phyloP scores from a whole-genome alignment of 2,329 filamentous ascomycete species.

The Colletotrichum ledebouriae region DNA sequence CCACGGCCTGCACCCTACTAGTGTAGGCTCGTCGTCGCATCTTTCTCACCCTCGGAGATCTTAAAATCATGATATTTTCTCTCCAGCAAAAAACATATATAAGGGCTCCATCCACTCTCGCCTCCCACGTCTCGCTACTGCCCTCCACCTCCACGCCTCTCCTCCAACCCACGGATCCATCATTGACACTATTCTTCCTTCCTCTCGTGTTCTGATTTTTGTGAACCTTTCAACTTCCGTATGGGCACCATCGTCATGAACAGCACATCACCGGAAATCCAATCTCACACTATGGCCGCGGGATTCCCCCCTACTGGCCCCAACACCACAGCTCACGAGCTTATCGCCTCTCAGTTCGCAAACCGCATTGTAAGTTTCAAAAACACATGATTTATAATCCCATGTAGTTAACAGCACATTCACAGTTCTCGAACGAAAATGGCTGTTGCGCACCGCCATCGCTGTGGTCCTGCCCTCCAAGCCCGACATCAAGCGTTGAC shows the following conservation, averaged over 20 bases:
- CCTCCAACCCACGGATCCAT: slow-evolving; percentile 25
- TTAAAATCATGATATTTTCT: slow-evolving; percentile 21
- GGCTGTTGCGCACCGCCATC: slow-evolving; percentile 37
- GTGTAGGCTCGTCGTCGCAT: slow-evolving; percentile 17
- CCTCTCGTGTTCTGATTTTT: background rate
- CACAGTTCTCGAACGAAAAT: slow-evolving; percentile 29
- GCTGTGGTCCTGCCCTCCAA: slow-evolving; percentile 35
- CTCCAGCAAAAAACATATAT: slow-evolving; percentile 17
- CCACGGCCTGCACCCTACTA: slow-evolving; percentile 2
- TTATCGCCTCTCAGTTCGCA: slow-evolving; percentile 41
- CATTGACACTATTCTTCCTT: background rate
- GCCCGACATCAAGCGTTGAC: slow-evolving; percentile 38
- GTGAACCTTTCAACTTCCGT: slow-evolving; percentile 6
- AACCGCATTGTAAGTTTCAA: slow-evolving; percentile 24
- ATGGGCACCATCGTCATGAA: slow-evolving; percentile 12
- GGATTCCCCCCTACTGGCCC: slow-evolving; percentile 14
- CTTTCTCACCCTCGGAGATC: slow-evolving; percentile 27
- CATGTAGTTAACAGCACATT: background rate
- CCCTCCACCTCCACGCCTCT: slow-evolving; percentile 19
- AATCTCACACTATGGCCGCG: slow-evolving; percentile 23
- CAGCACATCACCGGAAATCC: slow-evolving; percentile 23
- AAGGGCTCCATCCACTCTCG: slow-evolving; percentile 13
- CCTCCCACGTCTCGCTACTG: slow-evolving; percentile 15
- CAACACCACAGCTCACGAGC: slow-evolving; percentile 24
- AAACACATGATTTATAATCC: background rate